phyloP scores from a whole-genome alignment of 116 monocot species.

The Dioscorea cayenensis region DNA sequence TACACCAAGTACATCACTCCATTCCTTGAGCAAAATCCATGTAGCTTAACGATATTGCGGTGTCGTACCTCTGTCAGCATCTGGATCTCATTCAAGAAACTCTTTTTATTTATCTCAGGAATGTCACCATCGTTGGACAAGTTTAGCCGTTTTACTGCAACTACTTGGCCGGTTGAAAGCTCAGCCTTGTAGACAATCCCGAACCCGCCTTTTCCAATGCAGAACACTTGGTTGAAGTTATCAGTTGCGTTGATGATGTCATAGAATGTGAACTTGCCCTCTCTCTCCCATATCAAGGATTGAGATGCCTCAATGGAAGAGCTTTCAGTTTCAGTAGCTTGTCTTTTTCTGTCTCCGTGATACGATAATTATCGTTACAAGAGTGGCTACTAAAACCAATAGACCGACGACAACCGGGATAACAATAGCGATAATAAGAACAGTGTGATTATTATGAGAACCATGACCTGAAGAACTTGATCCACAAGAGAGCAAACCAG shows the following conservation, averaged over 20 bases:
- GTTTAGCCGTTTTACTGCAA: conserved; percentile 66
- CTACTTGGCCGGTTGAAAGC: conserved; percentile 44
- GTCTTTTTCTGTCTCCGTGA: conserved; percentile 18
- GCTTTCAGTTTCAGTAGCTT: conserved; percentile 4
- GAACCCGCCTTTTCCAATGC: conserved; percentile 76
- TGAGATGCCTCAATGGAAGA: conserved; percentile 8
- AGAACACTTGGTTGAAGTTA: conserved; percentile 61
- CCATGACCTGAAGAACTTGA: background rate
- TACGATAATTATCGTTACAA: conserved; percentile 10
- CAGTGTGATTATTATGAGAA: conserved; percentile 25
- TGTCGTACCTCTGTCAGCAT: conserved; percentile 74
- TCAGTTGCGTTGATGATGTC: conserved; percentile 83
- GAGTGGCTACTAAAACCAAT: conserved; percentile 6
- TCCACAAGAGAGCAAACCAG: conserved; percentile 35
- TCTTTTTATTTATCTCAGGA: conserved; percentile 31
- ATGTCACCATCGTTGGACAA: conserved; percentile 27
- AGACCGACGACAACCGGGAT: conserved; percentile 26
- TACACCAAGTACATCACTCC: conserved; percentile 75
- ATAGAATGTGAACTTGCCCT: conserved; percentile 54
- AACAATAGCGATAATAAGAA: conserved; percentile 40
- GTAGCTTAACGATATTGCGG: conserved; percentile 69
- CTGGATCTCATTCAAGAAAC: conserved; percentile 73
- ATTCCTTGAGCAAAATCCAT: conserved; percentile 65
- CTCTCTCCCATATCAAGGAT: conserved; percentile 73
- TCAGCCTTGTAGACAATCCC: conserved; percentile 84